Evolutionary conservation across 345 rosid species (phyloP).

Genomic region (Cardamine resedifolia): DNA sequence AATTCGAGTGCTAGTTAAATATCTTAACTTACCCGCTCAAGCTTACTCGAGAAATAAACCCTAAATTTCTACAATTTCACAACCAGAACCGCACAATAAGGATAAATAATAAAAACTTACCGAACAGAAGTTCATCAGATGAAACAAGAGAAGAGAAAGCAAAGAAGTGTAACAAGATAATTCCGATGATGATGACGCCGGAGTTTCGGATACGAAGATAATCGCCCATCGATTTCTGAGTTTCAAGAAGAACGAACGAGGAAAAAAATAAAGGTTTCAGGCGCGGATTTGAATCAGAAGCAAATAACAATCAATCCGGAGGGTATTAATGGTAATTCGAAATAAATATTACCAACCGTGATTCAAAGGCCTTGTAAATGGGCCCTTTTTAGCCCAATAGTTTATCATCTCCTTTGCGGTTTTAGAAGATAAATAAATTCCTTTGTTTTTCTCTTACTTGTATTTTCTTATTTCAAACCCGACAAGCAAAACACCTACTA

Average conservation of each 20-base stretch:
- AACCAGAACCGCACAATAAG: neutral
- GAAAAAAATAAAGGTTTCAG: neutral
- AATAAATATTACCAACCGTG: neutral
- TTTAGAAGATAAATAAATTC: neutral
- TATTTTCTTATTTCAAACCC: neutral
- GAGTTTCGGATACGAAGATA: conserved; percentile 37
- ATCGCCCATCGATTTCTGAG: conserved; percentile 44
- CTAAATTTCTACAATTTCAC: conserved; percentile 31
- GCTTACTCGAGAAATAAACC: conserved; percentile 31
- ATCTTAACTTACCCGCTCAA: neutral
- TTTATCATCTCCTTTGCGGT: neutral
- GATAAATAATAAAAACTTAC: conserved; percentile 33
- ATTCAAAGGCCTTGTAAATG: neutral
- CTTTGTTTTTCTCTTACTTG: neutral
- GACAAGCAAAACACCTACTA: neutral
- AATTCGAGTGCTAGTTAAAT: neutral
- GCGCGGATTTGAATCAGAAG: conserved; percentile 39
- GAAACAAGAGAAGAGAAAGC: conserved; percentile 25
- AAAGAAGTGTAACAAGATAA: conserved; percentile 38
- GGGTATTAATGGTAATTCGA: conserved; percentile 40
- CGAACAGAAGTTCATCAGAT: conserved; percentile 43
- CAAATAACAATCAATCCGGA: neutral
- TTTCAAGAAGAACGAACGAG: neutral
- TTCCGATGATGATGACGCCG: conserved; percentile 26
- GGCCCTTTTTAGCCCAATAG: conserved; percentile 1